Evolutionary conservation across 2,329 filamentous ascomycete species (phyloP), one percentile per base, ranked within the genome.

Genomic region (Fusarium equiseti): DNA sequence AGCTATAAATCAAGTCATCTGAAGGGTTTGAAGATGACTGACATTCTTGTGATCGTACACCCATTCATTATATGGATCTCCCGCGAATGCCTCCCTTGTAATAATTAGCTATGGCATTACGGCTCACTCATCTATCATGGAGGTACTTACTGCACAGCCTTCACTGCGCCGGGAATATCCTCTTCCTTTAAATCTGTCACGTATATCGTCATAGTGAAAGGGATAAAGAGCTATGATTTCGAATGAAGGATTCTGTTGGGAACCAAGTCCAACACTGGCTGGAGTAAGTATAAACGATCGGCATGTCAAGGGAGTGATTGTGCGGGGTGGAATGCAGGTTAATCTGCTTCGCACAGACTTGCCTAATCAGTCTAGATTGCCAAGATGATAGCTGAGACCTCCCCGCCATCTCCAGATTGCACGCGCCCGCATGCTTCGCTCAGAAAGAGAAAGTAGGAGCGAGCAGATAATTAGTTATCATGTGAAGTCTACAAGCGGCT

Each of bases 41-140:
- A 77, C 88, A 77, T 88, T 88, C 31, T 81, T 79, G 45, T 84
- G 82, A 73, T 91, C 87, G 64, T 88, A 92, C 10, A 90, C 84
- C 90, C 90, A 92, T 22, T 82, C 80, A 72, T 89, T 89, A 74
- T 91, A 92, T 1, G 90, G 90, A 73, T 92, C 90, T 13, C 89
- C 84, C 8, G 84, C 86, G 75, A 92, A 92, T 0, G 89, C 89
- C 72, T 86, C 82, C 74, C 78, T 79, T 31, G 29, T 5, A 8
- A 18, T 1, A 6, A 26, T 61, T 4, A 61, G 35, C 51, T 6
- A 12, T 13, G 5, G 10, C 16, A 18, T 20, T 20, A 20, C 20
- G 20, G 10, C 10, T 22, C 13, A 7, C n/a, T 11, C 5, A 6
- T 4, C 12, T 3, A 8, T 11, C 3, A 16, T 24, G 8, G 2